These are phyloP conservation scores for Metarhizium brunneum DNA, from an alignment of 2,329 filamentous ascomycete species.

Conservation along the genomic window DNA sequence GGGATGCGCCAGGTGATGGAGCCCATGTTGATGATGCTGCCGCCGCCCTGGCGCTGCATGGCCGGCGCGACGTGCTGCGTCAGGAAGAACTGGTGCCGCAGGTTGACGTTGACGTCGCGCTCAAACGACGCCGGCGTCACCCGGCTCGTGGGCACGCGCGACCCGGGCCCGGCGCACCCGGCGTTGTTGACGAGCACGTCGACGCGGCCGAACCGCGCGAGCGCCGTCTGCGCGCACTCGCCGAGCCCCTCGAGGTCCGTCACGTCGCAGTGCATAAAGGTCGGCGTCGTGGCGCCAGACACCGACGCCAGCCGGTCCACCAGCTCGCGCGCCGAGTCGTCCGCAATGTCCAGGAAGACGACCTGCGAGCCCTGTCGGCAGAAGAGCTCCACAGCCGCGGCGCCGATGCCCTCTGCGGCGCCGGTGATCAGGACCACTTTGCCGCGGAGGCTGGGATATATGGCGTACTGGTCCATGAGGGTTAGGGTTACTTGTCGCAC, in stretches of 20 bases:
- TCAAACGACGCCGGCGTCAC: conserved; percentile 34
- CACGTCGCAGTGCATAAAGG: conserved; percentile 33
- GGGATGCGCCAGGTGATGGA: conserved; percentile 36
- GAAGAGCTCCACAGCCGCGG: conserved; percentile 33
- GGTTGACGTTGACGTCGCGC: conserved; percentile 31
- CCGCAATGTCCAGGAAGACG: conserved; percentile 32
- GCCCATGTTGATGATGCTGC: conserved; percentile 48
- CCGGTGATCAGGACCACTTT: conserved; percentile 35
- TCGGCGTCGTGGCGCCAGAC: conserved; percentile 16
- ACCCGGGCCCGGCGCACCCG: conserved; percentile 29
- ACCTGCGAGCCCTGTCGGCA: conserved; percentile 33
- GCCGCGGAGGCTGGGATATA: conserved; percentile 30
- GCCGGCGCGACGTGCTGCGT: conserved; percentile 61
- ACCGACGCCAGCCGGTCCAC: conserved; percentile 14
- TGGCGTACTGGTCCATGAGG: conserved; percentile 17
- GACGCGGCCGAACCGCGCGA: conserved; percentile 31
- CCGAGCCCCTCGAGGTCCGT: conserved; percentile 25
- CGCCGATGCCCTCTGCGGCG: conserved; percentile 37
- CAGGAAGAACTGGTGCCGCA: conserved; percentile 49
- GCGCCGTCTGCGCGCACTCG: conserved; percentile 21
- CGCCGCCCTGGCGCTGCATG: conserved; percentile 28
- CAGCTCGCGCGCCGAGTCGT: conserved; percentile 20
- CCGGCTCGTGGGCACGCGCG: conserved; percentile 18
- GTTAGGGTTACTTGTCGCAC: neutral
- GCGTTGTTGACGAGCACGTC: conserved; percentile 84